Evolutionary conservation across 495 filamentous ascomycete species (phyloP), one percentile per base, ranked within the genome.

Genomic region (Tuber calosporum): DNA sequence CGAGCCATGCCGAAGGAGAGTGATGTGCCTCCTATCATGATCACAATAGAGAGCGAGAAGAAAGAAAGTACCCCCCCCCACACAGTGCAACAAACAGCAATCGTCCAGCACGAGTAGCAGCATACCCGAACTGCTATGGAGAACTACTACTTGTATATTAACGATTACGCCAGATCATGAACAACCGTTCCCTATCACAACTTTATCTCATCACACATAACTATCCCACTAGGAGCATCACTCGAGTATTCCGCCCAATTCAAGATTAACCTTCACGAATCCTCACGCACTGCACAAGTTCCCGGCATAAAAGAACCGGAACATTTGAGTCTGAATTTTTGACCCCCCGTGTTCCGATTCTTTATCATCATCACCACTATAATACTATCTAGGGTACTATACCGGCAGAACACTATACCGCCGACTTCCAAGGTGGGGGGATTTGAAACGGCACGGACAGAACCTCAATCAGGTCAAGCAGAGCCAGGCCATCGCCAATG

Each of bases 211-310:
- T 62, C 53, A 34, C 13, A 34, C 13, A 62, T 62, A 62, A 34
- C 26, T 2, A 34, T 62, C 53, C 26, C 26, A 5, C 53, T 58
- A 7, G 3, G 53, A 62, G 53, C 30, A 62, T 62, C 53, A 34
- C 15, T 30, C 13, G 1, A 17, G 13, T 15, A 34, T 30, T 30
- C 53, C 53, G 30, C 34, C 26, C 11, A 4, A 62, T 19, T 26
- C 53, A 34, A 62, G 53, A 62, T 62, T 30, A 62, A 62, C 30
- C 53, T 62, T 62, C 53, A 62, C 53, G 26, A 62, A 62, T 19
- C 53, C 53, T 62, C 53, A 62, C 13, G 26, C 48, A 8, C 48
- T 58, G 8, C 11, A 6, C 39, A 7, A 40, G 8, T 40, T 9
- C 11, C 39, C 39, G 39, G 39, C 39, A 40, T 40, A 40, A 40